Conservation (phyloP, 805 yeast species). For the Hanseniaspora pseudoguilliermondii region DNA sequence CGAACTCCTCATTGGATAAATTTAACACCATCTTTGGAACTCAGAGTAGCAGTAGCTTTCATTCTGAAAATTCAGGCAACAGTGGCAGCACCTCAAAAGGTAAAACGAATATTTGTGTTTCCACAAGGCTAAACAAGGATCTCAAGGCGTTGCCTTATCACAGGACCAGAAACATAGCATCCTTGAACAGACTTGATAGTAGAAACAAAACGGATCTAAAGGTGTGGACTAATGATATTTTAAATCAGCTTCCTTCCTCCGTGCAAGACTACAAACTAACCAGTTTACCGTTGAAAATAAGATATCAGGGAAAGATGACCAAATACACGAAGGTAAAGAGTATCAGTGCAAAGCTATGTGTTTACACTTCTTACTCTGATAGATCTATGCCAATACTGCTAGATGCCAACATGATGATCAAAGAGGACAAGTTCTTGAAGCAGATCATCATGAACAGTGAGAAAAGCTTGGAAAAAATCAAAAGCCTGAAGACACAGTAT, state of each 20-base stretch:
- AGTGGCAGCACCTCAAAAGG: not conserved
- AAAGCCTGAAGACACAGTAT: not conserved
- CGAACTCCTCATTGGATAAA: not conserved
- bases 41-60: not conserved
- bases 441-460: conserved; percentile 3
- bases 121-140: conserved; percentile 3
- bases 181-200: not conserved
- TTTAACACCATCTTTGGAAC: conserved; percentile 2
- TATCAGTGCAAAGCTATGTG: not conserved
- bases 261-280: not conserved
- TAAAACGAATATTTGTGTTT: not conserved
- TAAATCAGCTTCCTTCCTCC: not conserved
- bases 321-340: not conserved
- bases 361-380: not conserved
- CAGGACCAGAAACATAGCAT: not conserved
- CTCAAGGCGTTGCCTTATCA: conserved; percentile 5
- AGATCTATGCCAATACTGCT: conserved; percentile 7
- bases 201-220: conserved; percentile 4
- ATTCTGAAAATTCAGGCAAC: not conserved
- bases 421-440: not conserved
- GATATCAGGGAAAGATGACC: not conserved
- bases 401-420: not conserved
- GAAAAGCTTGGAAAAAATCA: not conserved
- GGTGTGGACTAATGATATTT: not conserved
- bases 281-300: not conserved